Base-by-base conservation (phyloP, 2,329 filamentous ascomycete genomes). In the Trichothecium roseum region DNA sequence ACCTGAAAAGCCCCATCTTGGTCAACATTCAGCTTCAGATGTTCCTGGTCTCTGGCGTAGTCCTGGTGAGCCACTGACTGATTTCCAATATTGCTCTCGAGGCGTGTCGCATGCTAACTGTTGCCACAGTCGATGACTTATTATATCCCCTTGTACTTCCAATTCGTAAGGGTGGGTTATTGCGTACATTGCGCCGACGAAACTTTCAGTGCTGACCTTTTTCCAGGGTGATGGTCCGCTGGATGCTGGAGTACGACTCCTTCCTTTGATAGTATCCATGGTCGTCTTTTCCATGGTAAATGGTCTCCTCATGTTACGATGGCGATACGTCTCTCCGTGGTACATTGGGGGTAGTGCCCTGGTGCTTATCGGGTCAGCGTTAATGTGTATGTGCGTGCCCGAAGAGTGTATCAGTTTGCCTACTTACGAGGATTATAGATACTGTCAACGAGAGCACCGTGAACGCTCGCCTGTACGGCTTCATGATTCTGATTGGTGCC, bases 131-230 rank as follows among this genome's bases (percentile, higher is more conserved):
- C 36, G 7, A 36, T 36, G 22, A 38, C 35, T 2, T 72, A 67
- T 45, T 70, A 64, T 44, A 62, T 68, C 15, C 67, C 68, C 0
- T 45, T 70, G 2, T 67, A 56, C 45, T 71, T 70, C 48, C 59
- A 65, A 37, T 71, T 69, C 44, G 55, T 54, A 2, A 52, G 31
- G 35, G 40, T 40, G 36, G 18, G 33, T 36, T 17, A 12, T 8
- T 9, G 18, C 20, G 8, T 26, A 9, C 18, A n/a, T 10, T 13
- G 2, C 13, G 14, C 8, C 15, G 13, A 18, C 27, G 18, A 20
- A 15, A 27, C 16, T 27, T 4, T 15, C 7, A 7, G n/a, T 18
- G 17, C 32, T 35, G 22, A 30, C 16, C 10, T 7, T 15, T 12
- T 6, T 24, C 6, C 10, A 49, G 16, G 56, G 56, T 9, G 65